phyloP scores from a whole-genome alignment of 75 land plant genomes.

The Isoetes taiwanensis region DNA sequence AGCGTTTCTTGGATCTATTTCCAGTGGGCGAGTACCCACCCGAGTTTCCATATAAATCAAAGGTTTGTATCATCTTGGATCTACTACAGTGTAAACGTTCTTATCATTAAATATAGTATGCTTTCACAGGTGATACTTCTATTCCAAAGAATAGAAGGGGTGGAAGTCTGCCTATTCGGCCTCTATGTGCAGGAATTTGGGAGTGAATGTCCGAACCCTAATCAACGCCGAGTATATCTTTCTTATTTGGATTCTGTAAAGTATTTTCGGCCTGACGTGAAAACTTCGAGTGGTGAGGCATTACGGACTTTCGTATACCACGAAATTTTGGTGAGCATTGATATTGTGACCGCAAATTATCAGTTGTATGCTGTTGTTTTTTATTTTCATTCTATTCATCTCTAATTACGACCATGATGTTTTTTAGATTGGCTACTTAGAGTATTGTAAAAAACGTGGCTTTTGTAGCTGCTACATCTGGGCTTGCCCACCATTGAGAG shows the following conservation, averaged over 20 bases:
- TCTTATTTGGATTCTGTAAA: conserved; percentile 5
- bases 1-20: conserved; percentile 11
- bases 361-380: not conserved
- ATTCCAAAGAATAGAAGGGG: conserved; percentile 2
- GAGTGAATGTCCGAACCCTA: not conserved
- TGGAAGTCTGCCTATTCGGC: conserved; percentile 1
- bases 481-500: conserved; percentile 3
- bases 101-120: not conserved
- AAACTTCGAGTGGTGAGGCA: not conserved
- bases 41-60: conserved; percentile 21
- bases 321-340: not conserved
- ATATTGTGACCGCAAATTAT: not conserved
- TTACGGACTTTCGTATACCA: not conserved
- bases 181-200: conserved; percentile 4
- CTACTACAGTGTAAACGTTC: not conserved
- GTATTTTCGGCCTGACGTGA: conserved; percentile 1
- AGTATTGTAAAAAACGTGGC: conserved; percentile 1
- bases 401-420: too few species aligned
- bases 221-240: conserved; percentile 7
- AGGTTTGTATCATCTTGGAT: conserved; percentile 13
- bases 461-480: not conserved
- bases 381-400: too few species aligned
- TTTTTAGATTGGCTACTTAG: conserved; percentile 3
- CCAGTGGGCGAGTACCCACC: conserved; percentile 16
- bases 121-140: not conserved